Evolutionary conservation across 1,284 basidiomycete species (phyloP).

Genomic region (Trametes versicolor): DNA sequence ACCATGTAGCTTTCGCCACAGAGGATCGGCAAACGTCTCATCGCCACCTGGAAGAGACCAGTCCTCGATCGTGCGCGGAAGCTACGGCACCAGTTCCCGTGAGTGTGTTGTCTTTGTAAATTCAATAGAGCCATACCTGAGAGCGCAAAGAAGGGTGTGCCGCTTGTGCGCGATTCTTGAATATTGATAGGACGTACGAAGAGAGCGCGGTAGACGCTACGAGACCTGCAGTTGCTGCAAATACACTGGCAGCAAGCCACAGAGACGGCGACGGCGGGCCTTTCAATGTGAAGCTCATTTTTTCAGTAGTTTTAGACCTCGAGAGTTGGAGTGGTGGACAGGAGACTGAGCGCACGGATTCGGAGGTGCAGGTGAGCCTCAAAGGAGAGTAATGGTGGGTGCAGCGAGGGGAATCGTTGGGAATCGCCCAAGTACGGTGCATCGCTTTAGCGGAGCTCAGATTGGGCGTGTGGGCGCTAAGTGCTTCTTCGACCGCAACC

Average conservation of each 20-base stretch:
- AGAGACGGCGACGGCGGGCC: background rate
- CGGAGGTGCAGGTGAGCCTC: no score
- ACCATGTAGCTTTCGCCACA: background rate
- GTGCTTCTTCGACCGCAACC: no score
- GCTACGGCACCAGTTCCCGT: background rate
- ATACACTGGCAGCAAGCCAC: background rate
- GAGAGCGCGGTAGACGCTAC: background rate
- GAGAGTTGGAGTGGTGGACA: no score
- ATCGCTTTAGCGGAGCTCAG: no score
- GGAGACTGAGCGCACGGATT: no score
- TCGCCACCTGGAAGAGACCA: background rate
- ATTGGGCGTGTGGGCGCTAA: no score
- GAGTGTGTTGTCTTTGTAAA: background rate
- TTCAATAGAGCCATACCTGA: background rate
- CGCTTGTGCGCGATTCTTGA: background rate
- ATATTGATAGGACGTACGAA: background rate
- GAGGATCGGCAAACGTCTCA: background rate
- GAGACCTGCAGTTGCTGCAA: background rate
- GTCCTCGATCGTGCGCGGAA: background rate
- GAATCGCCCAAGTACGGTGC: no score
- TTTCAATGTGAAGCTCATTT: background rate
- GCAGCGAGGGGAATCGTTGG: no score
- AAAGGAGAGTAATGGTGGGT: no score
- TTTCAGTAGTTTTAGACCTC: no score
- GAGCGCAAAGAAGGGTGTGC: background rate